A percentile compares a stretch with the other conserved stretches of the same genome.
phyloP scores from a whole-genome alignment of 1,139 yeast genomes.

The Debaryomyces psychrophilus region DNA sequence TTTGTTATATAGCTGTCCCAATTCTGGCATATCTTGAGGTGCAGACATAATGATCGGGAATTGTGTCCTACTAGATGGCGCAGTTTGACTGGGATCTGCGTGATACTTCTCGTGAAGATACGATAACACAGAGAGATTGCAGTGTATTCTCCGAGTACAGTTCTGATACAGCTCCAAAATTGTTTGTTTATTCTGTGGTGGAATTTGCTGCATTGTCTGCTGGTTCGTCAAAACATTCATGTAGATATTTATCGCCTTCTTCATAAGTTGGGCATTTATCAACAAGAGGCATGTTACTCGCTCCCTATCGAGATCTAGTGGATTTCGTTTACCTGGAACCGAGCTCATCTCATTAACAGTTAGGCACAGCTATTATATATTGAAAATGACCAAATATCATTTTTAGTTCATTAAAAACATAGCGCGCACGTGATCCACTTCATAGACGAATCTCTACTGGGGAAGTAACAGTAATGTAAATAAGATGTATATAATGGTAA shows the following conservation, averaged over 20 bases:
- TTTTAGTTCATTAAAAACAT: background rate
- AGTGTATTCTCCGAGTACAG: conserved; percentile 55
- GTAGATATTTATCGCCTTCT: conserved; percentile 48
- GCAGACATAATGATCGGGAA: conserved; percentile 57
- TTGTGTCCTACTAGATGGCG: conserved; percentile 37
- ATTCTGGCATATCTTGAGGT: conserved; percentile 60
- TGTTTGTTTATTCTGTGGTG: conserved; percentile 40
- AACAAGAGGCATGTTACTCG: conserved; percentile 55
- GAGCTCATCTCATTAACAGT: conserved; percentile 8
- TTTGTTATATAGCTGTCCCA: conserved; percentile 47
- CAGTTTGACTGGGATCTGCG: conserved; percentile 30
- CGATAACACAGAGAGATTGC: conserved; percentile 55
- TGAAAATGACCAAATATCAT: background rate
- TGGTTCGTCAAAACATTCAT: conserved; percentile 40
- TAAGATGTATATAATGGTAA: background rate
- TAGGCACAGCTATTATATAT: background rate
- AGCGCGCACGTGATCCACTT: background rate
- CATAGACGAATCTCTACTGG: background rate
- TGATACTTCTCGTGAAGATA: conserved; percentile 57
- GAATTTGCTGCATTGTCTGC: conserved; percentile 38
- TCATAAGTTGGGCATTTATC: conserved; percentile 55
- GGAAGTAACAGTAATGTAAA: background rate
- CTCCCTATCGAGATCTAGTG: conserved; percentile 36
- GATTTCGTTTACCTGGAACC: conserved; percentile 5
- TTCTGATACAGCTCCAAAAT: conserved; percentile 52